These are phyloP conservation scores for Cyclotella kingstonii DNA, from an alignment of 108 stramenopile species.

Conservation along the genomic window DNA sequence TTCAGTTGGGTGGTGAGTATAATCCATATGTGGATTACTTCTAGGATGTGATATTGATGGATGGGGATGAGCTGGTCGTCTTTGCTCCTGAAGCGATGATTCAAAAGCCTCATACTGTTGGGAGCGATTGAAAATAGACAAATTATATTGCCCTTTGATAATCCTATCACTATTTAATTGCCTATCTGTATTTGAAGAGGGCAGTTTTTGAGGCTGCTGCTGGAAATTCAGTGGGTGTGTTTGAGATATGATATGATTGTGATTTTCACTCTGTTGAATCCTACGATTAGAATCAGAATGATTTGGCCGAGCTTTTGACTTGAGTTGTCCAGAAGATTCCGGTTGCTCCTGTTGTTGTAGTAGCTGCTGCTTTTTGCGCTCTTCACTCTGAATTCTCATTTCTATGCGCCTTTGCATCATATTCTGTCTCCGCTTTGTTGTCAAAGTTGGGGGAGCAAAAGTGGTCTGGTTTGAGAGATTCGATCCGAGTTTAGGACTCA, in stretches of 20 bases:
- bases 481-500: neutral
- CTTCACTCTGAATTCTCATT: constrained; percentile 23
- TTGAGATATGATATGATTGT: neutral
- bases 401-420: constrained; percentile 41
- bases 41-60: neutral
- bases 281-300: neutral
- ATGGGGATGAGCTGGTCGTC: constrained; percentile 1
- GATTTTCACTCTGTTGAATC: too few species aligned
- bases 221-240: neutral
- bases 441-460: constrained; percentile 3
- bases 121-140: neutral
- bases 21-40: constrained; percentile 1
- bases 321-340: neutral
- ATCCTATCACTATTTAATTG: neutral
- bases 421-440: constrained; percentile 16
- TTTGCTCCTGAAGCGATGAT: neutral
- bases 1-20: neutral
- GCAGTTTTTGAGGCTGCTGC: neutral
- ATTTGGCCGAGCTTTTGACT: neutral
- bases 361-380: constrained; percentile 17
- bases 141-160: neutral
- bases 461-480: neutral
- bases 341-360: constrained; percentile 2
- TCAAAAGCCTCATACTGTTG: neutral
- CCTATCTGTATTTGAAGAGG: neutral